Conservation (phyloP, 345 rosid genomes). For the Diplotaxis tenuifolia region DNA sequence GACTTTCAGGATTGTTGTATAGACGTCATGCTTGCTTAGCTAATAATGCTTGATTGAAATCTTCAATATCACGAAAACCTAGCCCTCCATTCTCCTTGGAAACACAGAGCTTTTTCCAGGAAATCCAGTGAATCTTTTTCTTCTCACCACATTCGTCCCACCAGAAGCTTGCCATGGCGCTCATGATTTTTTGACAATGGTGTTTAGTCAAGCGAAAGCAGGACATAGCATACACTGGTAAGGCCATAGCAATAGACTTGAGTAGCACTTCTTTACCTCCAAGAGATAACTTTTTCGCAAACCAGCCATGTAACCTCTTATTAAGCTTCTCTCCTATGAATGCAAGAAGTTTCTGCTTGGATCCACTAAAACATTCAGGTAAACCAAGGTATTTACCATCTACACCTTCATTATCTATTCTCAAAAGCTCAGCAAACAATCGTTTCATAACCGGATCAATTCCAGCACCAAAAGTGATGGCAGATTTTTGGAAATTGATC, state of each 20-base stretch:
- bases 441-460: background rate
- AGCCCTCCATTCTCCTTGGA: background rate
- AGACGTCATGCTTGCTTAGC: background rate
- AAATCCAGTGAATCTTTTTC: background rate
- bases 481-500: background rate
- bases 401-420: background rate
- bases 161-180: background rate
- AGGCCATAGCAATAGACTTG: background rate
- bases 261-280: background rate
- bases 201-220: background rate
- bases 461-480: background rate
- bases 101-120: background rate
- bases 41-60: background rate
- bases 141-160: background rate
- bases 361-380: background rate
- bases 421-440: background rate
- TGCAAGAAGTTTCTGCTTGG: background rate
- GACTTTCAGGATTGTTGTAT: background rate
- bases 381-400: background rate
- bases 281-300: background rate
- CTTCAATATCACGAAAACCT: background rate
- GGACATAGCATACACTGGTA: background rate
- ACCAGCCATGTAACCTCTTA: background rate
- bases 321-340: background rate
- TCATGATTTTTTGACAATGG: background rate